These are phyloP conservation scores for Turritis glabra DNA, from an alignment of 345 rosid genomes.

Conservation along the genomic window DNA sequence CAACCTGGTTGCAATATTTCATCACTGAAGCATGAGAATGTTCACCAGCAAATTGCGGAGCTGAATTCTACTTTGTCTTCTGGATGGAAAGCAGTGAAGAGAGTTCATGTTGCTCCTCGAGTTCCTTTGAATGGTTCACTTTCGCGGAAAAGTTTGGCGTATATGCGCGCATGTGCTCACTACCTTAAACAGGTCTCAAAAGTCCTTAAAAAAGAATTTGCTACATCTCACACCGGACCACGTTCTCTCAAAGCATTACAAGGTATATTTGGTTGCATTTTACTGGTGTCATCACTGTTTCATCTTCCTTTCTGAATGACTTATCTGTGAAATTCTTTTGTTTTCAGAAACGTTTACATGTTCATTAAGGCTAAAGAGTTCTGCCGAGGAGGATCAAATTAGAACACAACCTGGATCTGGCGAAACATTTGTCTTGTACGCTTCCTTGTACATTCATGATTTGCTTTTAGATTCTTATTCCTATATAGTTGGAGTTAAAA, in stretches of 20 bases:
- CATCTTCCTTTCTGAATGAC: not conserved
- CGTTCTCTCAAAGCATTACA: constrained; percentile 58
- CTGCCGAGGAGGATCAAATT: constrained; percentile 63
- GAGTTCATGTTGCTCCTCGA: constrained; percentile 49
- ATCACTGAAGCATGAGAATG: constrained; percentile 49
- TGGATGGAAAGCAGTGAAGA: constrained; percentile 69
- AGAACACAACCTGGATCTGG: constrained; percentile 79
- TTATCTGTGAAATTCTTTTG: not conserved
- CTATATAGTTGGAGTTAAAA: not conserved
- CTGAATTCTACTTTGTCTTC: constrained; percentile 53
- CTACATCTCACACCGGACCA: constrained; percentile 53
- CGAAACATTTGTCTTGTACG: constrained; percentile 81
- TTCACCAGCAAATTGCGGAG: constrained; percentile 52
- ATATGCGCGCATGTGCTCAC: constrained; percentile 64
- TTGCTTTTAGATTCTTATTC: not conserved
- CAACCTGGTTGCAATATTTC: constrained; percentile 67
- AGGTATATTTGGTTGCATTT: constrained; percentile 45
- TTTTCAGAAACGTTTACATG: constrained; percentile 70
- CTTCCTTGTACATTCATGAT: constrained; percentile 9
- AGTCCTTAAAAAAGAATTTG: constrained; percentile 56
- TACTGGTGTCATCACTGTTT: not conserved
- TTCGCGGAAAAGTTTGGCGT: constrained; percentile 70
- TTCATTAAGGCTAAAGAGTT: constrained; percentile 66
- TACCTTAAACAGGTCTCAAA: constrained; percentile 78
- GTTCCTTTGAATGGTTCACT: constrained; percentile 55